A percentile compares a stretch with the other conserved stretches of the same genome.
phyloP scores from a whole-genome alignment of 352 stramenopile species.

The Pythium apleroticum region DNA sequence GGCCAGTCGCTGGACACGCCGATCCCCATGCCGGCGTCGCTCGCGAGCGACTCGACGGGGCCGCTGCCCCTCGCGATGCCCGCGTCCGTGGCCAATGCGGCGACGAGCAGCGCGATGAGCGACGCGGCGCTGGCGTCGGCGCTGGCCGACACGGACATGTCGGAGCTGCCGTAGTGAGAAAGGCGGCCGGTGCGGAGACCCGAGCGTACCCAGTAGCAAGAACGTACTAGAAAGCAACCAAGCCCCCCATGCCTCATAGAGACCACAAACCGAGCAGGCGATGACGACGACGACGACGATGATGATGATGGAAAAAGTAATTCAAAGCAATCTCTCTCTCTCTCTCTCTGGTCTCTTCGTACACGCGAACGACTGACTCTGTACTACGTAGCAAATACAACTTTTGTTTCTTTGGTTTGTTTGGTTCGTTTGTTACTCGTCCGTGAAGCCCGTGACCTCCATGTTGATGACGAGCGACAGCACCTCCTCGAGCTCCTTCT shows the following conservation, averaged over 20 bases:
- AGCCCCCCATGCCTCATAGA: conserved; percentile 1
- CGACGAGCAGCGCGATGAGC: conserved; percentile 1
- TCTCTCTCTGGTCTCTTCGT: not conserved
- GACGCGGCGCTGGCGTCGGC: conserved; percentile 7
- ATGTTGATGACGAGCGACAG: conserved; percentile 94
- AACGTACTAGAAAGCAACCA: not conserved
- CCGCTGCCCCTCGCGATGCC: conserved; percentile 8
- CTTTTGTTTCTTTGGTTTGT: conserved; percentile 2
- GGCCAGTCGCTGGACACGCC: conserved; percentile 23
- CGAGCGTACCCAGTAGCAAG: too few relatives aligned
- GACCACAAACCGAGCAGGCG: not conserved
- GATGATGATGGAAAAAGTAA: conserved; percentile 5
- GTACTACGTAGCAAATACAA: conserved; percentile 18
- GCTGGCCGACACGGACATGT: conserved; percentile 5
- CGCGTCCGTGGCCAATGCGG: not conserved
- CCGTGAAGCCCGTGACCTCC: conserved; percentile 91
- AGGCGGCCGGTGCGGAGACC: too few relatives aligned
- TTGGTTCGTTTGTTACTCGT: conserved; percentile 35
- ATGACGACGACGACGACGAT: not conserved
- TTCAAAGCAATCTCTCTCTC: conserved; percentile 3
- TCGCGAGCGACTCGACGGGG: conserved; percentile 13
- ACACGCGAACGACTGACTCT: conserved; percentile 1
- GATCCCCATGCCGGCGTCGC: conserved; percentile 27
- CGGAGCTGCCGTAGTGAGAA: conserved; percentile 5
- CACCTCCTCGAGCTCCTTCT: conserved; percentile 91